Conservation (phyloP, 768 basidiomycete genomes). For the Pleurotus ostreatus region DNA sequence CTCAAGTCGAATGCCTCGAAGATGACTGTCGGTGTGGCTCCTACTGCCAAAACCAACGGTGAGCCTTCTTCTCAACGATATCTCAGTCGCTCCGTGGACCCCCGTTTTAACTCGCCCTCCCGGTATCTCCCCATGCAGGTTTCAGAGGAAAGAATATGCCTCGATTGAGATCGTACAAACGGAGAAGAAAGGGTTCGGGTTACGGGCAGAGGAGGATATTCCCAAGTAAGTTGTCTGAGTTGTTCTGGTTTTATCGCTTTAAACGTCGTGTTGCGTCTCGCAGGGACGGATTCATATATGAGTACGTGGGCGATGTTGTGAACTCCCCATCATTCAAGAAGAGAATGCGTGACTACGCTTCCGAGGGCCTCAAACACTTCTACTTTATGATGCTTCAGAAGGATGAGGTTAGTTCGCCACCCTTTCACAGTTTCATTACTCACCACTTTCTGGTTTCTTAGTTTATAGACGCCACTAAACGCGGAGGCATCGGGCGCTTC, state of each 20-base stretch:
- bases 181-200: constrained; percentile 93
- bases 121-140: constrained; percentile 45
- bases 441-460: constrained; percentile 21
- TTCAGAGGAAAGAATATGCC: constrained; percentile 83
- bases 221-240: constrained; percentile 45
- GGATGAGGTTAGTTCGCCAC: constrained; percentile 70
- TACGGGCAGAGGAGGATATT: constrained; percentile 71
- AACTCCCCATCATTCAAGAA: constrained; percentile 82
- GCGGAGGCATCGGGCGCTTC: constrained; percentile 94
- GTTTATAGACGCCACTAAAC: constrained; percentile 98
- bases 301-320: constrained; percentile 97
- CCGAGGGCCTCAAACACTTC: constrained; percentile 92
- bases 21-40: constrained; percentile 82
- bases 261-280: not conserved
- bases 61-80: constrained; percentile 19
- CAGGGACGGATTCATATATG: constrained; percentile 93
- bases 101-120: not conserved
- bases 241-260: not conserved
- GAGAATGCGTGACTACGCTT: constrained; percentile 90
- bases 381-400: constrained; percentile 99
- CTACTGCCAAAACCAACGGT: constrained; percentile 94
- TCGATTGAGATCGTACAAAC: constrained; percentile 88
- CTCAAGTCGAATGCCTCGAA: constrained; percentile 93
- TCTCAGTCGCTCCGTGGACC: not conserved
- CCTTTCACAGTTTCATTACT: not conserved